A percentile compares a stretch with the other conserved stretches of the same genome.
Conservation (phyloP, 192 early-diverging fungal genomes). For the Rhizoclosmatium sp. region DNA sequence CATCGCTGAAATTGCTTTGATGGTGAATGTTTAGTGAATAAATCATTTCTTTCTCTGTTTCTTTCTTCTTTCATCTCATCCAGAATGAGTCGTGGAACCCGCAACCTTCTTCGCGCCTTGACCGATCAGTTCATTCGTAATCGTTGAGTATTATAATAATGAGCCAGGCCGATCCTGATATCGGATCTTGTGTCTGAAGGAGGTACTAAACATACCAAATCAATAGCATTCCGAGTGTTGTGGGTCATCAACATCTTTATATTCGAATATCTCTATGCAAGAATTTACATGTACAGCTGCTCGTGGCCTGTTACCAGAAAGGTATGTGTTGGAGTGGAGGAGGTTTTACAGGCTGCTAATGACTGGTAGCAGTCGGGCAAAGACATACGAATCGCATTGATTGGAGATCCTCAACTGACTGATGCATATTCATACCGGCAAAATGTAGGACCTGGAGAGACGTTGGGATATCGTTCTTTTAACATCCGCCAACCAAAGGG, state of each 20-base stretch:
- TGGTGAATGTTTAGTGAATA: neutral
- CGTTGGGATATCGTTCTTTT: neutral
- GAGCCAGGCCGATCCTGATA: too few species aligned
- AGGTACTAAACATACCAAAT: neutral
- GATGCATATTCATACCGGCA: slow-evolving; percentile 88
- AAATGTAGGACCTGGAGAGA: neutral
- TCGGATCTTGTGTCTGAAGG: neutral
- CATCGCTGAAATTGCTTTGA: too few species aligned
- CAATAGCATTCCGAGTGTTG: slow-evolving; percentile 43
- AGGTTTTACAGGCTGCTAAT: neutral
- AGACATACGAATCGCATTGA: slow-evolving; percentile 60
- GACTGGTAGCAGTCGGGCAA: slow-evolving; percentile 4
- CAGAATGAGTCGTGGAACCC: too few species aligned
- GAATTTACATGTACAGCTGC: slow-evolving; percentile 39
- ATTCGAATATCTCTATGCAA: slow-evolving; percentile 49
- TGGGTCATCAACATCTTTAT: slow-evolving; percentile 54
- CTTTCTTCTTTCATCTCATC: too few species aligned
- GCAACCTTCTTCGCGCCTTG: neutral
- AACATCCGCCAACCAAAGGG: slow-evolving; percentile 44
- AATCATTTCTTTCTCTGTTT: neutral
- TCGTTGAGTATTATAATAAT: neutral
- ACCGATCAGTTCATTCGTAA: neutral
- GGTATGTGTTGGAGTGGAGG: neutral
- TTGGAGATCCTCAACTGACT: slow-evolving; percentile 94
- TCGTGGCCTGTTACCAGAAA: slow-evolving; percentile 38